phyloP scores from a whole-genome alignment of 2,329 filamentous ascomycete species.

The Sporothrix mexicana region DNA sequence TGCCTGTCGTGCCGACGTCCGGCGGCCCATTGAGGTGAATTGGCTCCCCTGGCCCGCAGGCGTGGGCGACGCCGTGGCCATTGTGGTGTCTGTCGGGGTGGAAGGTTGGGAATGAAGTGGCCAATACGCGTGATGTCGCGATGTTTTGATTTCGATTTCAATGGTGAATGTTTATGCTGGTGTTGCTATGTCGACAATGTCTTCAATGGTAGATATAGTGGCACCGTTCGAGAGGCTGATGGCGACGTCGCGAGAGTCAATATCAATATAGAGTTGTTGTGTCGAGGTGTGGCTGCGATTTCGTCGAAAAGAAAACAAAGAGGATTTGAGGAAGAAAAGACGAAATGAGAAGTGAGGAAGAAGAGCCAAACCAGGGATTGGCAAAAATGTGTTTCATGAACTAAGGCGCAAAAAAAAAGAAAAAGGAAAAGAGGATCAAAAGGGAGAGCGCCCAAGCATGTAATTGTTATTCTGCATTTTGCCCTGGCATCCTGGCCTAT shows the following conservation, averaged over 20 bases:
- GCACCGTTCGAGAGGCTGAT: slow-evolving; percentile 11
- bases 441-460: slow-evolving; percentile 23
- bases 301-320: slow-evolving; percentile 8
- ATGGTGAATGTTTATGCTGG: too few species aligned
- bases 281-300: neutral
- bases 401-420: slow-evolving; percentile 9
- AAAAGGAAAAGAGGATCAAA: slow-evolving; percentile 22
- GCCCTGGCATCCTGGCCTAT: slow-evolving; percentile 30
- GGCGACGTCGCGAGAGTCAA: slow-evolving; percentile 4
- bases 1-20: slow-evolving; percentile 63
- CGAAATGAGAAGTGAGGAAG: neutral
- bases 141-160: neutral
- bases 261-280: slow-evolving; percentile 11
- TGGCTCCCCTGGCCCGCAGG: slow-evolving; percentile 56
- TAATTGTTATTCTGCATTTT: slow-evolving; percentile 33
- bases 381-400: slow-evolving; percentile 12
- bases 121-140: slow-evolving; percentile 19
- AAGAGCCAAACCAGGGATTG: slow-evolving; percentile 14
- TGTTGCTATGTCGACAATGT: neutral
- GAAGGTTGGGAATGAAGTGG: neutral
- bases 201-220: neutral
- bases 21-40: slow-evolving; percentile 54
- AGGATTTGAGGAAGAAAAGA: neutral
- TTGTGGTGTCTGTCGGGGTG: slow-evolving; percentile 39
- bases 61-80: slow-evolving; percentile 62